Evolutionary conservation across 768 basidiomycete species (phyloP), one percentile per base, ranked within the genome.

Genomic region (Calocybe gangraenosa): DNA sequence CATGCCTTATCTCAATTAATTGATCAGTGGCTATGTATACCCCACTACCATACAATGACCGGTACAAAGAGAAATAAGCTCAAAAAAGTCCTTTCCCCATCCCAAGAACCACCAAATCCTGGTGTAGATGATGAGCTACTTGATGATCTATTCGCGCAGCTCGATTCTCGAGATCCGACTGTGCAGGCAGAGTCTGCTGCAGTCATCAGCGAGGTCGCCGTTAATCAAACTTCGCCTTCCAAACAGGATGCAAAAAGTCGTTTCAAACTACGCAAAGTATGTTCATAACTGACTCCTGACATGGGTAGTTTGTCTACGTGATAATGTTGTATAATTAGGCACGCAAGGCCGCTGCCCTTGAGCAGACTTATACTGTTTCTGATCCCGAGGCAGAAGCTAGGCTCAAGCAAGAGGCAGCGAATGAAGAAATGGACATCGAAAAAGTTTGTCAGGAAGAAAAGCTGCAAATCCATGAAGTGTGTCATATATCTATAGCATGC

Each of bases 121-220:
- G 54, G 66, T 15, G 73, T 75, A 34, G 77, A 84, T 44, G 76
- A 79, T 36, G 74, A 75, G 8, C 71, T 92, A 37, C 71, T 92
- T 68, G 76, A 89, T 52, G 83, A 88, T 55, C 76, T 94, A 1
- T 63, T 92, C 37, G 75, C 81, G 6, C 84, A 89, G 60, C 79
- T 94, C 20, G 87, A 90, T 54, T 78, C 78, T 6, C 67, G 73
- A 51, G 74, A 88, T 53, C 53, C 69, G 39, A 62, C 67, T 34
- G 69, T 75, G 1, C 75, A 75, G 55, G 59, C 63, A 20, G 77
- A 79, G 58, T 70, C 79, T 10, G 72, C 73, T 8, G 57, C 60
- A 22, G 66, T 79, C 7, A 58, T 78, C 42, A 70, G 68, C 40
- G 74, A 80, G 32, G 75, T 79, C 59, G 58, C 73, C 38, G 53